phyloP scores from a whole-genome alignment of 192 early-diverging fungal genomes.

The Phlyctochytrium arcticum region DNA sequence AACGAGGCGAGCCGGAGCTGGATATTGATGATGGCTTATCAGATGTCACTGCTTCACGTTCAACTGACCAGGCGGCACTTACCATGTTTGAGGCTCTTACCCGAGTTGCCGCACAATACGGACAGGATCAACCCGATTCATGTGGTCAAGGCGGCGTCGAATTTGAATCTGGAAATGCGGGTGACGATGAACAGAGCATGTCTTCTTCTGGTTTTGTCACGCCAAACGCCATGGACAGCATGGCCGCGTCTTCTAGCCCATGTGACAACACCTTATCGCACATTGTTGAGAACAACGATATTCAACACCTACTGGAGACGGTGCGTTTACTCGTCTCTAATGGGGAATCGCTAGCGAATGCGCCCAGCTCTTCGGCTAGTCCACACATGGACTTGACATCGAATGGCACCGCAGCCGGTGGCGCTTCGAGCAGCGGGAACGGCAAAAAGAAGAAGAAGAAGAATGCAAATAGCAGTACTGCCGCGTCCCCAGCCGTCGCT shows the following conservation, averaged over 20 bases:
- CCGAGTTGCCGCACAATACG: not conserved
- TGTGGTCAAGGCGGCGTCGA: no score
- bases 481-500: not conserved
- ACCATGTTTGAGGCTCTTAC: constrained; percentile 1
- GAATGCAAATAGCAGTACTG: constrained; percentile 2
- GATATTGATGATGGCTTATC: not conserved
- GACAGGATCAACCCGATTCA: not conserved
- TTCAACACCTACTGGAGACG: constrained; percentile 21
- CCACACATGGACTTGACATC: not conserved
- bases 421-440: no score
- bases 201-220: not conserved
- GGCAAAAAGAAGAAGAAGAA: constrained; percentile 11
- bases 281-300: constrained; percentile 11
- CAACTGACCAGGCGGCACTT: not conserved
- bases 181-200: not conserved
- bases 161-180: not conserved
- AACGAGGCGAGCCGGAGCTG: not conserved
- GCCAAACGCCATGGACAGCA: not conserved
- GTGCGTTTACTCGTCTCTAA: constrained; percentile 21
- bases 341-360: constrained; percentile 21
- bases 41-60: not conserved
- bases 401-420: not conserved
- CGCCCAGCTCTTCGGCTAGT: not conserved
- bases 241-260: not conserved
- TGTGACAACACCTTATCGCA: not conserved